Conservation (phyloP, 179 eudicot species). For the Beta macrorhiza region DNA sequence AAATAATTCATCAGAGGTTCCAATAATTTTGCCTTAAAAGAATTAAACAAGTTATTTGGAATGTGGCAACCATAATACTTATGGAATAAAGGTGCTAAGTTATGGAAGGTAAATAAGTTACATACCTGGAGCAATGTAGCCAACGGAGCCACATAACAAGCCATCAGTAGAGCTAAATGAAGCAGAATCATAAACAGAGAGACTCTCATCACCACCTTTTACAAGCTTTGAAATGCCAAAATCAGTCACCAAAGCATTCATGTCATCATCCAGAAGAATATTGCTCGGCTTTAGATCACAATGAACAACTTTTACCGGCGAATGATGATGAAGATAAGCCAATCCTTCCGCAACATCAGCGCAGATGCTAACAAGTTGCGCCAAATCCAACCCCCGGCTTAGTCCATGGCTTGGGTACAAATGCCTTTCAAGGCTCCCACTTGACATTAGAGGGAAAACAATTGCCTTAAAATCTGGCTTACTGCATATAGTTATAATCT, state of each 20-base stretch:
- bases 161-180: constrained; percentile 53
- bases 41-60: no score
- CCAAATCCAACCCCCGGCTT: constrained; percentile 49
- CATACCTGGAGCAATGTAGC: constrained; percentile 80
- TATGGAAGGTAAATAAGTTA: background rate
- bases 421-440: constrained; percentile 71
- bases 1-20: no score
- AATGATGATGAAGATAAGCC: constrained; percentile 70
- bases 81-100: no score
- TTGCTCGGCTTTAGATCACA: constrained; percentile 91
- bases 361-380: constrained; percentile 59
- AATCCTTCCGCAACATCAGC: constrained; percentile 73
- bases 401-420: constrained; percentile 49
- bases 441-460: constrained; percentile 69
- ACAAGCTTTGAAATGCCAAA: constrained; percentile 69
- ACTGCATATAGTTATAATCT: constrained; percentile 66
- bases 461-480: constrained; percentile 80
- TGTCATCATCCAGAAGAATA: constrained; percentile 68
- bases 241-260: constrained; percentile 68
- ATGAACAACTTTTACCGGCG: constrained; percentile 66
- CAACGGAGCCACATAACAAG: constrained; percentile 66
- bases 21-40: no score
- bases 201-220: constrained; percentile 38
- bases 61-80: no score
- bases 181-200: constrained; percentile 27